Conservation (phyloP, 441 rosid genomes). For the Arabidopsis hybrid region DNA sequence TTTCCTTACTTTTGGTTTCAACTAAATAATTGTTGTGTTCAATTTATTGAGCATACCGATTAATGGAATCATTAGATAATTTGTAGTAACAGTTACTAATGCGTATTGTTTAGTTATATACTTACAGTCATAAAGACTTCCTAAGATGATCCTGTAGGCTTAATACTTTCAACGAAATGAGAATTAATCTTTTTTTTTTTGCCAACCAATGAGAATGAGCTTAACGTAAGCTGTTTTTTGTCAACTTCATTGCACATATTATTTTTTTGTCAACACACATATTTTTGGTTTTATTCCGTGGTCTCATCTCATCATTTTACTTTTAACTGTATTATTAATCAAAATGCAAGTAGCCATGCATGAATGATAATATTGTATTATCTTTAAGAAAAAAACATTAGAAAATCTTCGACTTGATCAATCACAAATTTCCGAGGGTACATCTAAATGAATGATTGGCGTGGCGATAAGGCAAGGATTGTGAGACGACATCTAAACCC, state of each 20-base stretch:
- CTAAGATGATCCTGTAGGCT: neutral
- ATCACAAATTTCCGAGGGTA: constrained; percentile 15
- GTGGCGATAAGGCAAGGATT: constrained; percentile 32
- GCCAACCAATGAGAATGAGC: constrained; percentile 13
- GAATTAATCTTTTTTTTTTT: neutral
- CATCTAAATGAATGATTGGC: constrained; percentile 39
- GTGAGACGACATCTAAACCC: constrained; percentile 16
- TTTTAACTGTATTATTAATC: neutral
- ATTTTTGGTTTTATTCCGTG: neutral
- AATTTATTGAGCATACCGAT: neutral
- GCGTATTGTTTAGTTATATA: constrained; percentile 14
- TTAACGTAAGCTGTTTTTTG: neutral
- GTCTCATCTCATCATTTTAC: constrained; percentile 13
- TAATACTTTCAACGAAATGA: neutral
- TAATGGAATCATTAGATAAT: neutral
- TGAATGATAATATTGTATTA: neutral
- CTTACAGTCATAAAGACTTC: constrained; percentile 12
- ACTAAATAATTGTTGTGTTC: neutral
- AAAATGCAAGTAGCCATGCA: constrained; percentile 21
- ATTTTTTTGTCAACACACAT: neutral
- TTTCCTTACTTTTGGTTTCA: neutral
- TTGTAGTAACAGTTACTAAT: neutral
- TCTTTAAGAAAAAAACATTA: neutral
- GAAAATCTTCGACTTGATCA: constrained; percentile 14
- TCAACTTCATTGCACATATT: neutral